Conservation (phyloP, 768 basidiomycete genomes). For the Lyophyllum atratum region DNA sequence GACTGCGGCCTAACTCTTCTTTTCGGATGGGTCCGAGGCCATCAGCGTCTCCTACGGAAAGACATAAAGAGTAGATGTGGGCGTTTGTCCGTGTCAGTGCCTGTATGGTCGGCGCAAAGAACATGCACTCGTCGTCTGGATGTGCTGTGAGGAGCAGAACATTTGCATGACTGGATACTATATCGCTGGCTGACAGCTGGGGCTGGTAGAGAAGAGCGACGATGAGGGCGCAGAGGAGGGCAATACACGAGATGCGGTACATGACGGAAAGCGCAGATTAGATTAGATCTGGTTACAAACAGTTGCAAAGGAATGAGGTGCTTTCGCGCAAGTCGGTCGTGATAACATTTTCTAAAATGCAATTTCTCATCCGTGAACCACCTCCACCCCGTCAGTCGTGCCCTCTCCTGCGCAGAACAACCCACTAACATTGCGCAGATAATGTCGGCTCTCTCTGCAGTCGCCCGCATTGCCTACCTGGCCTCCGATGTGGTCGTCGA, state of each 20-base stretch:
- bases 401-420: conserved; percentile 2
- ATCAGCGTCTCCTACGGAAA: conserved; percentile 80
- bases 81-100: conserved; percentile 37
- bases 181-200: conserved; percentile 25
- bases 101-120: conserved; percentile 86
- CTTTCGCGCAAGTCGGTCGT: conserved; percentile 31
- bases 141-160: conserved; percentile 85
- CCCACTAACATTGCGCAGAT: conserved; percentile 14
- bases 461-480: conserved; percentile 72
- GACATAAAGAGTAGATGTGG: conserved; percentile 55
- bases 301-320: conserved; percentile 43
- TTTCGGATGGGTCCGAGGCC: conserved; percentile 66
- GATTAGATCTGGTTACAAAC: conserved; percentile 27
- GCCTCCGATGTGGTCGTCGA: conserved; percentile 69
- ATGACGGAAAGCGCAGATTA: not conserved
- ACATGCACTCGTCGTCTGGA: conserved; percentile 94
- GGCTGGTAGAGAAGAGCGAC: conserved; percentile 33
- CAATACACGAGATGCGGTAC: conserved; percentile 19
- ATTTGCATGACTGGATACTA: conserved; percentile 11
- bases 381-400: not conserved
- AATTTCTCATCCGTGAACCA: not conserved
- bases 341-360: too few species aligned
- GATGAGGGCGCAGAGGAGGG: conserved; percentile 31
- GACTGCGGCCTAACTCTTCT: conserved; percentile 61
- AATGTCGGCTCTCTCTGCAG: conserved; percentile 34